Percentiles rank a stretch among this genome's conserved stretches.
Conservation (phyloP, 2,329 filamentous ascomycete genomes). For the Aspergillus novofumigatus region DNA sequence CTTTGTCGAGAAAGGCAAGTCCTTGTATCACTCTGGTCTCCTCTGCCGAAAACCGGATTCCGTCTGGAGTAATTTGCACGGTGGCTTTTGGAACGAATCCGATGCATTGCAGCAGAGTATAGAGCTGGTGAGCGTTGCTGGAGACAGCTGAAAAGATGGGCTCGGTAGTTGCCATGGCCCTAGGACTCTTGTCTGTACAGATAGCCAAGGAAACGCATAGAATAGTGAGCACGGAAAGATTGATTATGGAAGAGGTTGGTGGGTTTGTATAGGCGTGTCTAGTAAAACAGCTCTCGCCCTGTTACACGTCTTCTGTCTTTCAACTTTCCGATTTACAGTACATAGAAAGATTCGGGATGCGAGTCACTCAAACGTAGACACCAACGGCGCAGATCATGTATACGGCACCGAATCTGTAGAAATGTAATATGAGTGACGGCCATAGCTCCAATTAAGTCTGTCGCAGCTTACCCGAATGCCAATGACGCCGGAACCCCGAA, state of each 20-base stretch:
- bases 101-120: constrained; percentile 59
- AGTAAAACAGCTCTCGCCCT: constrained; percentile 24
- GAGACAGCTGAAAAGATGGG: constrained; percentile 59
- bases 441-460: constrained; percentile 2
- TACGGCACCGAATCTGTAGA: constrained; percentile 76
- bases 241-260: constrained; percentile 11
- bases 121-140: constrained; percentile 58
- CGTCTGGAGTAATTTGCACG: constrained; percentile 75
- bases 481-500: constrained; percentile 83
- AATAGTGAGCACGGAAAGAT: constrained; percentile 9
- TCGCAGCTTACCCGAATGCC: constrained; percentile 72
- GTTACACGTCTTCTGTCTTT: constrained; percentile 13
- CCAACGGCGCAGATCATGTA: constrained; percentile 99
- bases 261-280: constrained; percentile 26
- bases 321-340: constrained; percentile 33
- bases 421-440: constrained; percentile 7
- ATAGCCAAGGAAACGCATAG: constrained; percentile 5
- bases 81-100: constrained; percentile 57
- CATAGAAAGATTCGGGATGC: constrained; percentile 27
- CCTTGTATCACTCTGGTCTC: constrained; percentile 89
- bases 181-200: constrained; percentile 5
- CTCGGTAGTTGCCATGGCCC: constrained; percentile 17
- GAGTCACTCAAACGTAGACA: constrained; percentile 76
- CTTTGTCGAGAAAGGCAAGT: constrained; percentile 79
- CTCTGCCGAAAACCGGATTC: constrained; percentile 82